These are phyloP conservation scores for Setomelanomma holmii DNA, from an alignment of 2,329 filamentous ascomycete species.

Conservation along the genomic window DNA sequence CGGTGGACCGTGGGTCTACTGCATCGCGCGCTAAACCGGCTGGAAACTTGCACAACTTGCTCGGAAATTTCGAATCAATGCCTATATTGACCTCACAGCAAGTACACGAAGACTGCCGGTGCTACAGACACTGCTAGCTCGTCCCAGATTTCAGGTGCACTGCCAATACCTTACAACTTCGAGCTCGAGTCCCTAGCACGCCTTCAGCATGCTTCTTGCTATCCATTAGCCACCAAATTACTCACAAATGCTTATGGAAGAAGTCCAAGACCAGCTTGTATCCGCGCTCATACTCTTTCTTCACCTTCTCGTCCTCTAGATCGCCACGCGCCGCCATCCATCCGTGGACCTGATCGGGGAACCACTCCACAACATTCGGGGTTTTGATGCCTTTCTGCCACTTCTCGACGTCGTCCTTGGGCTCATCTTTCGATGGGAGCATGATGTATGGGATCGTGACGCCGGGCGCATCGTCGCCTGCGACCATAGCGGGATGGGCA, in stretches of 20 bases:
- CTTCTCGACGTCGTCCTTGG: constrained; percentile 58
- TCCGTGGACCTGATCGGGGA: constrained; percentile 56
- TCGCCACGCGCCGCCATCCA: constrained; percentile 56
- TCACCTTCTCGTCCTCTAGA: constrained; percentile 56
- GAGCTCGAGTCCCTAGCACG: constrained; percentile 20
- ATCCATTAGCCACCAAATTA: constrained; percentile 3
- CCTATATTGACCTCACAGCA: too few relatives aligned
- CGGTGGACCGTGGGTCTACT: too few relatives aligned
- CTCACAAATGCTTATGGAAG: constrained; percentile 62
- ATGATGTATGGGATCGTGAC: constrained; percentile 65
- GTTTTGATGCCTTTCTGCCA: constrained; percentile 58
- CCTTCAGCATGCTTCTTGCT: constrained; percentile 19
- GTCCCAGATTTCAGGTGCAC: too few relatives aligned
- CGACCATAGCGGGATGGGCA: constrained; percentile 67
- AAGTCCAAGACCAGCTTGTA: constrained; percentile 59
- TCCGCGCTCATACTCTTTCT: constrained; percentile 58
- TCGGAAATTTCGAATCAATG: too few relatives aligned
- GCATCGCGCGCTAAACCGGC: too few relatives aligned
- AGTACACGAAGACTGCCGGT: too few relatives aligned
- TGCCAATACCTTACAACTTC: constrained; percentile 18
- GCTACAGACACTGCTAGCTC: too few relatives aligned
- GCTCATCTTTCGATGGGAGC: constrained; percentile 65
- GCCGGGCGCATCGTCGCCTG: constrained; percentile 62
- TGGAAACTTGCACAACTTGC: too few relatives aligned
- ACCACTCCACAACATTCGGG: constrained; percentile 57